These are phyloP conservation scores for Waltergamsia citrina DNA, from an alignment of 2,329 filamentous ascomycete genomes.

Conservation along the genomic window DNA sequence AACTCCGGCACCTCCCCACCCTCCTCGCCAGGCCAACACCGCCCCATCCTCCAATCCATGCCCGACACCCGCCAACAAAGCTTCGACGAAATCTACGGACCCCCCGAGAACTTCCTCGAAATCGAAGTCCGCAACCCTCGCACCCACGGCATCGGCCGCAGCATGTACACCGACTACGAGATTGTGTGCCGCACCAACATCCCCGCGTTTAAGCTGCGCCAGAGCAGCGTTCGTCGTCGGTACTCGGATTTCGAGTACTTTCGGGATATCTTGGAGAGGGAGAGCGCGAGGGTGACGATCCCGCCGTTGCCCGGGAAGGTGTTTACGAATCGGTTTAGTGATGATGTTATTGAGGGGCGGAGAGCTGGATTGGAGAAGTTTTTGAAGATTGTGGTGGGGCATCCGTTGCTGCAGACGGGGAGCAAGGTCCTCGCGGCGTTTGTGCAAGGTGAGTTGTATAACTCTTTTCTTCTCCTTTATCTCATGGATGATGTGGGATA, in stretches of 20 bases:
- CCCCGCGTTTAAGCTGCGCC: constrained; percentile 92
- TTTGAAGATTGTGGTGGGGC: constrained; percentile 92
- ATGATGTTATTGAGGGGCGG: constrained; percentile 94
- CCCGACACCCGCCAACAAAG: constrained; percentile 77
- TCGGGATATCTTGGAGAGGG: constrained; percentile 92
- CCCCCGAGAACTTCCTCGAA: constrained; percentile 97
- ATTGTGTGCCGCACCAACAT: constrained; percentile 98
- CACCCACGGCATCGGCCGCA: constrained; percentile 86
- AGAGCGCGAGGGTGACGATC: constrained; percentile 89
- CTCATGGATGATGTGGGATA: too few relatives aligned
- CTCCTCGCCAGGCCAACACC: constrained; percentile 29
- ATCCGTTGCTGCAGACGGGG: constrained; percentile 92
- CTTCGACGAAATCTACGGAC: constrained; percentile 98
- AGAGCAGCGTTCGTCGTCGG: constrained; percentile 78
- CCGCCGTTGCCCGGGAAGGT: constrained; percentile 94
- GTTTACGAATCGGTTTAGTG: constrained; percentile 94
- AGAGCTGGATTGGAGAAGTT: constrained; percentile 90
- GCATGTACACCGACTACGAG: constrained; percentile 99
- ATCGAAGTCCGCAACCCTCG: constrained; percentile 94
- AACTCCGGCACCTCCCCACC: background rate
- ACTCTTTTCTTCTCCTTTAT: constrained; percentile 4
- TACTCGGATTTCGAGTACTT: constrained; percentile 99
- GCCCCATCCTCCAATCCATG: constrained; percentile 55
- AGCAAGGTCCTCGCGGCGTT: constrained; percentile 95
- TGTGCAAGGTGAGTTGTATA: constrained; percentile 67